A percentile compares a stretch with the other conserved stretches of the same genome.
phyloP scores from a whole-genome alignment of 2,329 filamentous ascomycete species.

The Berkeleyomyces basicola region DNA sequence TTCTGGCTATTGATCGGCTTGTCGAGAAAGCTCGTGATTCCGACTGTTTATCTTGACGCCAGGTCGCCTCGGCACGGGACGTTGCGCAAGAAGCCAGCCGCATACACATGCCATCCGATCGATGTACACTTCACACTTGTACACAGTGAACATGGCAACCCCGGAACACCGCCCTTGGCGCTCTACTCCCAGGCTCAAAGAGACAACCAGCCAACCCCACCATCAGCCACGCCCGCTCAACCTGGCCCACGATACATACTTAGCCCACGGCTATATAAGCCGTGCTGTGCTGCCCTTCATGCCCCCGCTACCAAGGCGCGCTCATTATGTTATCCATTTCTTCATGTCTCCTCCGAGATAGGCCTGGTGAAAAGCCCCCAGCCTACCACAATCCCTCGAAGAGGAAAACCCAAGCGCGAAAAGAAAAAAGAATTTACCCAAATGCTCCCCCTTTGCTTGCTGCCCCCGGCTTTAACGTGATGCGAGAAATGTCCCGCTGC shows the following conservation, averaged over 20 bases:
- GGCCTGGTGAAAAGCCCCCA: background rate
- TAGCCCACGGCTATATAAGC: background rate
- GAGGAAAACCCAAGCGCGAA: too few relatives aligned
- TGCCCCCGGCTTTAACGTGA: background rate
- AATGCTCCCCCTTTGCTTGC: too few relatives aligned
- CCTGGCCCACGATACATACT: too few relatives aligned
- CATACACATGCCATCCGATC: too few relatives aligned
- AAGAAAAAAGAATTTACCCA: too few relatives aligned
- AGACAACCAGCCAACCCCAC: background rate
- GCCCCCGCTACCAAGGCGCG: background rate
- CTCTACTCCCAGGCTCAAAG: background rate
- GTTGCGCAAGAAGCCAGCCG: background rate
- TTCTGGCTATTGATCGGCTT: background rate
- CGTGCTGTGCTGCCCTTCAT: background rate
- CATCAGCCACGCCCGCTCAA: background rate
- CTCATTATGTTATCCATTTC: background rate
- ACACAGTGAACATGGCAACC: too few relatives aligned
- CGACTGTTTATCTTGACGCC: background rate
- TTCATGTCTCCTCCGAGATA: background rate
- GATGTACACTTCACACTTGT: too few relatives aligned
- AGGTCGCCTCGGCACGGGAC: background rate
- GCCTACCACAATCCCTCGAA: background rate
- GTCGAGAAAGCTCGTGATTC: background rate
- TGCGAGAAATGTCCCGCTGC: background rate
- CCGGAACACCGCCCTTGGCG: background rate